These are phyloP conservation scores for Nannizzia gypsea DNA, from an alignment of 2,329 filamentous ascomycete genomes.

Conservation along the genomic window DNA sequence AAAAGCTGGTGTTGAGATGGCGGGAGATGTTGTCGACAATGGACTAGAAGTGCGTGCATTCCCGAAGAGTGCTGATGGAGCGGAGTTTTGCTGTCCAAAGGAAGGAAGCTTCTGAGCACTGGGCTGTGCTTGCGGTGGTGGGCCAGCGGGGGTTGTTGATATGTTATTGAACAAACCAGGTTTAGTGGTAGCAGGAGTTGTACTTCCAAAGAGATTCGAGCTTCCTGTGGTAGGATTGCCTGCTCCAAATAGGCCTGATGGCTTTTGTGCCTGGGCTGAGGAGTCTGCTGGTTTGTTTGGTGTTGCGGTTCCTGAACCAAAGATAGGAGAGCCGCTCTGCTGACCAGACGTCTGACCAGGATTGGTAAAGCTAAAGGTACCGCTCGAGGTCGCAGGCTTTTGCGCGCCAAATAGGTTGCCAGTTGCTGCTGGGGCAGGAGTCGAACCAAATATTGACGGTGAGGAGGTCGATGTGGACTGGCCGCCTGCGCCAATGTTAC, in stretches of 20 bases:
- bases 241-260: slow-evolving; percentile 25
- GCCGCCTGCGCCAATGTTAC: slow-evolving; percentile 12
- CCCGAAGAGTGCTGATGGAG: background rate
- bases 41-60: background rate
- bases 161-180: slow-evolving; percentile 28
- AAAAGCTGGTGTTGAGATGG: slow-evolving; percentile 3
- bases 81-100: background rate
- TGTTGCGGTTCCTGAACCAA: slow-evolving; percentile 24
- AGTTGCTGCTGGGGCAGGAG: slow-evolving; percentile 3
- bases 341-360: slow-evolving; percentile 23
- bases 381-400: slow-evolving; percentile 10
- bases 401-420: background rate
- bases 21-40: slow-evolving; percentile 18
- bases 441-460: slow-evolving; percentile 9
- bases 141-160: slow-evolving; percentile 42
- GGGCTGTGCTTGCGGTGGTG: slow-evolving; percentile 28
- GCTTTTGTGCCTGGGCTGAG: slow-evolving; percentile 21
- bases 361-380: slow-evolving; percentile 13
- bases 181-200: slow-evolving; percentile 29
- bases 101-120: background rate
- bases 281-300: slow-evolving; percentile 29
- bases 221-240: slow-evolving; percentile 16
- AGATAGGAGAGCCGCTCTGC: slow-evolving; percentile 19
- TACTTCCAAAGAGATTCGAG: slow-evolving; percentile 23
- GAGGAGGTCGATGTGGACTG: slow-evolving; percentile 3